Conservation (phyloP, 2,329 filamentous ascomycete genomes). For the Simplicillium aogashimaense region DNA sequence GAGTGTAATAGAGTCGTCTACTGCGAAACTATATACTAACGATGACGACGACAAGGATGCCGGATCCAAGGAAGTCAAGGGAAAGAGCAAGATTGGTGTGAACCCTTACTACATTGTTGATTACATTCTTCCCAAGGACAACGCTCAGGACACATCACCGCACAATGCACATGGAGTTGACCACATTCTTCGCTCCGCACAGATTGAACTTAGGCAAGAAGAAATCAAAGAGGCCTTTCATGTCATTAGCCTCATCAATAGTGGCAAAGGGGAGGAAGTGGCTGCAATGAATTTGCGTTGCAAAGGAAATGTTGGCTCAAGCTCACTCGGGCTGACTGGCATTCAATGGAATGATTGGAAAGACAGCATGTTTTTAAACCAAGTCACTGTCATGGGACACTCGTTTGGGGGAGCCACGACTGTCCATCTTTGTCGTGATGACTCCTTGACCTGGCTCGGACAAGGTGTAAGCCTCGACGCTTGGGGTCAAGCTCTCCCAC, state of each 20-base stretch:
- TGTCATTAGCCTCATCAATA: constrained; percentile 43
- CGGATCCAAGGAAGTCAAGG: constrained; percentile 19
- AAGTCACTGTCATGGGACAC: constrained; percentile 54
- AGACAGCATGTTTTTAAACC: constrained; percentile 40
- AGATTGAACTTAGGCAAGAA: constrained; percentile 52
- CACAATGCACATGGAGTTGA: constrained; percentile 52
- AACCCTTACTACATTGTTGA: constrained; percentile 40
- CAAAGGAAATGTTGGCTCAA: constrained; percentile 48
- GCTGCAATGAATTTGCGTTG: constrained; percentile 41
- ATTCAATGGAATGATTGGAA: constrained; percentile 47
- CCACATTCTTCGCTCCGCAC: constrained; percentile 45
- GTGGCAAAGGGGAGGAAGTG: constrained; percentile 41
- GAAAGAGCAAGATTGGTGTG: constrained; percentile 17
- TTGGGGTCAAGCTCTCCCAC: constrained; percentile 45
- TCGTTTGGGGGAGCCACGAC: constrained; percentile 58
- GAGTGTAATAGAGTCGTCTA: constrained; percentile 17
- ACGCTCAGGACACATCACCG: constrained; percentile 38
- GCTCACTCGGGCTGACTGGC: constrained; percentile 46
- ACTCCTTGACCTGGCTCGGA: constrained; percentile 43
- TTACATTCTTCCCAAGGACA: constrained; percentile 53
- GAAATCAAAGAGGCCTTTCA: constrained; percentile 56
- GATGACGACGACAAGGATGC: constrained; percentile 13
- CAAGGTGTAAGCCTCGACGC: constrained; percentile 59
- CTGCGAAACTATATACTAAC: constrained; percentile 13
- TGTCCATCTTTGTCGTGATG: constrained; percentile 47